phyloP scores from a whole-genome alignment of 331 rosid species.

The Malus hybrid region DNA sequence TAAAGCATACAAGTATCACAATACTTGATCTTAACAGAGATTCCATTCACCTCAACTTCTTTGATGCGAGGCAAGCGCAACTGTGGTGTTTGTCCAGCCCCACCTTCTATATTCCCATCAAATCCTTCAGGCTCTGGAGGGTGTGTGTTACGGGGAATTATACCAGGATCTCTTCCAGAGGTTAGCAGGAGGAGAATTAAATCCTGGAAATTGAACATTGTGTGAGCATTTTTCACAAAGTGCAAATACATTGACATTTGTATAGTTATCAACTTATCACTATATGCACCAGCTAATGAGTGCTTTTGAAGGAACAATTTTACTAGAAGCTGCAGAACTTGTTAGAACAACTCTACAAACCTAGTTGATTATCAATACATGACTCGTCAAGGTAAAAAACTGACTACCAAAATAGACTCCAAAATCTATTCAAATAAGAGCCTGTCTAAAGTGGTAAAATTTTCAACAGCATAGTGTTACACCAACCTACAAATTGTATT shows the following conservation, averaged over 20 bases:
- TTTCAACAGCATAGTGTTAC: not conserved
- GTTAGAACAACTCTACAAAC: not conserved
- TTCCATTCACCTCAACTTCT: constrained; percentile 84
- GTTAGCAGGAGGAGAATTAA: constrained; percentile 73
- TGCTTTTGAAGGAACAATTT: not conserved
- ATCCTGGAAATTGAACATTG: constrained; percentile 32
- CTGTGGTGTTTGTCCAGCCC: constrained; percentile 85
- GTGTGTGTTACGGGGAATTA: constrained; percentile 83
- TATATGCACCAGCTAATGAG: not conserved
- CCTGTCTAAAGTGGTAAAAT: not conserved
- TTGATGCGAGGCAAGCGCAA: constrained; percentile 73
- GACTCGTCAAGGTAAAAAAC: not conserved
- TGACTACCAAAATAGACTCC: not conserved
- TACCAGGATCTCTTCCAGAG: constrained; percentile 97
- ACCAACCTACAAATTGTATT: not conserved
- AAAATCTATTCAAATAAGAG: not conserved
- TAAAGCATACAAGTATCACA: constrained; percentile 98
- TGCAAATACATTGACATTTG: not conserved
- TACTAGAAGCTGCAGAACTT: not conserved
- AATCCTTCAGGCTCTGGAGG: constrained; percentile 91
- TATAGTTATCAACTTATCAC: not conserved
- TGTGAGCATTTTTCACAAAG: not conserved
- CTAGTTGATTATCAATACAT: not conserved
- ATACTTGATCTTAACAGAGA: constrained; percentile 63
- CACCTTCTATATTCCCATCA: constrained; percentile 56